Evolutionary conservation across 352 stramenopile genomes (phyloP), one percentile per base, ranked within the genome.

Genomic region (Elongisporangium senticosum): DNA sequence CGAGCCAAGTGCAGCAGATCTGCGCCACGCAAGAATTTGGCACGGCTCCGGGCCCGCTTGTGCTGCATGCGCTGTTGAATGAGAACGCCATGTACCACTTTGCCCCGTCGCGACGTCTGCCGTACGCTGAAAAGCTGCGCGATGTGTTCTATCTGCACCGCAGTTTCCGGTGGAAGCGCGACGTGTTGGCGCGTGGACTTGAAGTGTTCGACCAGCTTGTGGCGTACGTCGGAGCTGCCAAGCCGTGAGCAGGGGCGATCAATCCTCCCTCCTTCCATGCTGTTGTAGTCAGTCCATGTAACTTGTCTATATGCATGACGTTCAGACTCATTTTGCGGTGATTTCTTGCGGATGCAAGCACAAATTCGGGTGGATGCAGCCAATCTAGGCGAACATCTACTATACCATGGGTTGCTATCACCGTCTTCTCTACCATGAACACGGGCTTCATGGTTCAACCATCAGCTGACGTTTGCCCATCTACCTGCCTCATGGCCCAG

Each of bases 101-200:
- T 39, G 69, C 58, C 4, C 64, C 74, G 7, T 68, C 63, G 13
- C 69, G 63, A 11, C 77, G 77, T 10, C 66, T 93, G 51, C 70
- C 71, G 51, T 87, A 75, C 37, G 80, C 79, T 1, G 66, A 90
- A 58, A 69, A 75, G 49, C 72, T 90, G 13, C 79, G 79, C 47
- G 79, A 93, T 49, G 74, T 77, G 52, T 93, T 91, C 74, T 93
- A 93, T 58, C 53, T 93, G 37, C 78, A 93, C 56, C 67, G 75
- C 28, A 89, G 79, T 43, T 59, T 50, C n/a, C 66, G 61, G 5
- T 93, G 83, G 83, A 90, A 90, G 60, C 56, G 48, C 14, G 65
- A 75, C 11, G 72, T 93, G 22, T 56, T 89, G 19, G 52, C 58
- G 55, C 80, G 83, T 13, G 83, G 80, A n/a, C 20, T 67, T 49